Base-by-base conservation (phyloP, 768 basidiomycete genomes). In the Lanmaoa rubissima region DNA sequence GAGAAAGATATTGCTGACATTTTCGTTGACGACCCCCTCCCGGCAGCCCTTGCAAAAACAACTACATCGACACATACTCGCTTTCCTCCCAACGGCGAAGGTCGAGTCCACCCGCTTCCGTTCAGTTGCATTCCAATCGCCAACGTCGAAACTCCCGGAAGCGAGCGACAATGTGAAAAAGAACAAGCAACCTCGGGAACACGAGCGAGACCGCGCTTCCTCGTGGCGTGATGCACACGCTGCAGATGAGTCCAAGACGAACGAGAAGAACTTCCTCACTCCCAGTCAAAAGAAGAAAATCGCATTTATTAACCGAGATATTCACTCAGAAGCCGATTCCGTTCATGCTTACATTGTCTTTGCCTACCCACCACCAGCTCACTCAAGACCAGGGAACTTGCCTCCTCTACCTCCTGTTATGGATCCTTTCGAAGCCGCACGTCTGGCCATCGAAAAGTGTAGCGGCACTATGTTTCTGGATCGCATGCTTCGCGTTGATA, bases 101-200 rank as follows among this genome's bases (percentile, higher is more conserved):
- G 87, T 97, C 60, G 96, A 98, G 67, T 94, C 94, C 5, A 81
- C 85, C 26, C 92, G 96, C 42, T 97, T 96, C 78, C 92, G 96
- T 50, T 97, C 94, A 16, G 82, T 97, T 48, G 87, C 94, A 1
- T 98, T 98, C 77, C 85, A 90, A 60, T 80, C 79, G 0, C 92
- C 96, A 11, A 92, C 92, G 1, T 71, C 87, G 12, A 80, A 83
- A 60, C 76, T 86, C 17, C 79, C 84, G 0, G 69, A 76, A 35
- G 69, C 73, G 44, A 73, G 72, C 28, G 67, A 65, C 14, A 60
- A 65, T 17, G 66, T 69, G 19, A 69, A 69, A 38, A 65, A 66
- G 46, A 70, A 61, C 35, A 53, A 70, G 42, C 64, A 74, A 26
- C 60, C 69, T 26, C 77, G 79, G 38, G 73, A 72, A 58, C 87